Base-by-base conservation (phyloP, 2,329 filamentous ascomycete genomes). In the Nigrospora sphaerica region DNA sequence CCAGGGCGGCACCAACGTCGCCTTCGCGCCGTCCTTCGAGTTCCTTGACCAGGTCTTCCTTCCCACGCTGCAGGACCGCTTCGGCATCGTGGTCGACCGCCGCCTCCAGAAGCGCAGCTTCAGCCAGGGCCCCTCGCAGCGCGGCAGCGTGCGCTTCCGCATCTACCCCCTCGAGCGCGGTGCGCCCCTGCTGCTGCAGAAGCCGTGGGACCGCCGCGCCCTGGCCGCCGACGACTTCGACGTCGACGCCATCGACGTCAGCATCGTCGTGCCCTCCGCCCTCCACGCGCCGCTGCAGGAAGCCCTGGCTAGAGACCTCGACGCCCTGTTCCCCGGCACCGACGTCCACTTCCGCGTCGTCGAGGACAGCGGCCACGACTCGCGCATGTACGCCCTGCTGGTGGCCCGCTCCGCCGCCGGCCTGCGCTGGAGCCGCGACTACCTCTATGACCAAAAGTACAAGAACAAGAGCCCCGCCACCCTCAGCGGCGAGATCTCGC, bases 21-120 rank as follows among this genome's bases (percentile, higher is more conserved):
- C 68, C 11, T 80, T 71, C 55, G 80, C 78, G 1, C 66, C 71
- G 1, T 78, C 73, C n/a, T 81, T 70, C 48, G 80, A 85, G 54
- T 85, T 83, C 54, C 62, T 83, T 4, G 77, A 81, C 54, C 80
- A 83, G 54, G 74, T 83, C 1, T 66, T 84, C 1, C 61, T 82
- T 32, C 80, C 80, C 3, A 65, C 69, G 1, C 61, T 84, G 1
- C 66, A 77, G 54, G 63, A 67, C 3, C 66, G 67, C 4, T 80
- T 81, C 46, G 69, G 71, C 2, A 60, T 81, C 36, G 46, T 47
- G 1, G 66, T 79, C 4, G 68, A 75, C 48, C 58, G 77, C 9
- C 54, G 60, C 16, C 55, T 82, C 11, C 61, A 66, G 32, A 52
- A 42, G 17, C 70, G 78, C 9, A 73, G 76, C 11, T 84, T 80